Evolutionary conservation across 805 yeast genomes (phyloP), one percentile per base, ranked within the genome.

Genomic region (Pichia exigua): DNA sequence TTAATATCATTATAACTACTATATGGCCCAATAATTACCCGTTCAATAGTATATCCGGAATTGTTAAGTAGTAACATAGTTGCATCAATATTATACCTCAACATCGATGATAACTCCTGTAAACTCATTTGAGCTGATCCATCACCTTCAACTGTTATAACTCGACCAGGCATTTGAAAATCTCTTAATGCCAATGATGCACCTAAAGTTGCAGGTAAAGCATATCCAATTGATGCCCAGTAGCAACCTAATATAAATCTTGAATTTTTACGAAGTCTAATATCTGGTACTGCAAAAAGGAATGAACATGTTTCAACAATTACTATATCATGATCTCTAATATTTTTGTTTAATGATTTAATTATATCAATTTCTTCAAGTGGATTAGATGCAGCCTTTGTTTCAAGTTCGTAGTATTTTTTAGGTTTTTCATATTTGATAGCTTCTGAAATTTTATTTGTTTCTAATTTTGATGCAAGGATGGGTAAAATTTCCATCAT

Each of bases 81-180:
- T 1, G 81, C 79, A 52, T 64, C 62, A 18, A 71, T 59, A 17
- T 69, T 65, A 54, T 70, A 69, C 54, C 78, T 68, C 39, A 75
- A 52, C 50, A 65, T 69, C 0, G 77, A 67, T 1, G 76, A 72
- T 46, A 76, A 61, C 52, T 77, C 81, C 60, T 77, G 81, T 43
- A 73, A 58, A 2, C 78, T 72, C 81, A 77, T 77, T 62, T 77
- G 79, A 1, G 80, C 79, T 4, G 81, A 73, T 0, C 81, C 81
- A 57, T 77, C 81, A n/a, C 81, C 81, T 61, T 75, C 77, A 11
- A 77, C 59, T 13, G 75, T 65, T 21, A 74, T 52, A 3, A 76
- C 72, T 51, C 75, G 65, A 22, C 76, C 67, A 2, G 65, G 64
- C 21, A 58, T 27, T 2, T 68, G 67, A 48, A 69, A 61, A 52